Evolutionary conservation across 495 filamentous ascomycete genomes (phyloP).

Genomic region (Acidiella bohemica): DNA sequence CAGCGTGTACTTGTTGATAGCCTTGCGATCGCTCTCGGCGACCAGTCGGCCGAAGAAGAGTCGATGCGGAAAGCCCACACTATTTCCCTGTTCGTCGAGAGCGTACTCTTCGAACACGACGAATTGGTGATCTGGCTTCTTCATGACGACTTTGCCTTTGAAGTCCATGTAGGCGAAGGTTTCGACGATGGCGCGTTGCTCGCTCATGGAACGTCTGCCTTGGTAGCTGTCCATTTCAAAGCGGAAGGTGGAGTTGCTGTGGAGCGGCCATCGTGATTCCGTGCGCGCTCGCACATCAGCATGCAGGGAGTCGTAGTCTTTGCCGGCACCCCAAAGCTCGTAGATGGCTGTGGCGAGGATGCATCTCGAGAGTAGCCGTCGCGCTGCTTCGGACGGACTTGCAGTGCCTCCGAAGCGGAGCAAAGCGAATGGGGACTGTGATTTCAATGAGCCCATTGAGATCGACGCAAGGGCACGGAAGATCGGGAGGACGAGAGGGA

Average conservation of each 20-base stretch:
- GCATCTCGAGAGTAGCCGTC: constrained; percentile 52
- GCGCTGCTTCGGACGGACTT: constrained; percentile 47
- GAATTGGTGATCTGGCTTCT: constrained; percentile 57
- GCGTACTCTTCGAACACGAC: constrained; percentile 68
- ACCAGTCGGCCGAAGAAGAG: constrained; percentile 63
- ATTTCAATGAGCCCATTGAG: not conserved
- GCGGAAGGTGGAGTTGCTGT: constrained; percentile 53
- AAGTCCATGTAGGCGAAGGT: constrained; percentile 69
- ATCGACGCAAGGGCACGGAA: not conserved
- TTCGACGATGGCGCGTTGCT: constrained; percentile 60
- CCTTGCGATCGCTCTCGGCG: constrained; percentile 41
- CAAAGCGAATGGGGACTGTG: constrained; percentile 76
- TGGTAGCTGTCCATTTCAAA: constrained; percentile 71
- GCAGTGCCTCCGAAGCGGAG: constrained; percentile 39
- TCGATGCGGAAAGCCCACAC: constrained; percentile 44
- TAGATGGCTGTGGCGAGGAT: constrained; percentile 71
- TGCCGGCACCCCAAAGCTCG: constrained; percentile 74
- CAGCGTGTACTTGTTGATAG: constrained; percentile 65
- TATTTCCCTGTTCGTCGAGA: constrained; percentile 34
- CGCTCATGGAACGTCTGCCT: constrained; percentile 43
- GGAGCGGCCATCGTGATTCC: constrained; percentile 49
- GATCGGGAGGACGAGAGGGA: constrained; percentile 6
- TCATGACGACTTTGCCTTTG: constrained; percentile 60
- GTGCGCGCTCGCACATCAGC: constrained; percentile 43
- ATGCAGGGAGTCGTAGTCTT: constrained; percentile 56